phyloP scores from a whole-genome alignment of 352 stramenopile species.

The Globisporangium alternatum region DNA sequence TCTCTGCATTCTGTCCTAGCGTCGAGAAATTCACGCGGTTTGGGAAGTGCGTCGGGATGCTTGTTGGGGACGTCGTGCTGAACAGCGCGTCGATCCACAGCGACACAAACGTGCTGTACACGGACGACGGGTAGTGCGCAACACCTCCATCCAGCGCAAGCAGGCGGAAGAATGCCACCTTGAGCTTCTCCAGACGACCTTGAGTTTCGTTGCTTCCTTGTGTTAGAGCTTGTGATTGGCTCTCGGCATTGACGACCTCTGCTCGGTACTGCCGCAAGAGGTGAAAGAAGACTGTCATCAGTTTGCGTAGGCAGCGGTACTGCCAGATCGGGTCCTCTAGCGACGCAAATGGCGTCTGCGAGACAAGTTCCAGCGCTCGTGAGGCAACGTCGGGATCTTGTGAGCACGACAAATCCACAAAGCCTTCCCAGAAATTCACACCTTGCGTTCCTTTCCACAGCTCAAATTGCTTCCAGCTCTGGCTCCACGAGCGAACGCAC shows the following conservation, averaged over 20 bases:
- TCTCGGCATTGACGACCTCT: conserved; percentile 27
- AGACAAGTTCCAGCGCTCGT: conserved; percentile 48
- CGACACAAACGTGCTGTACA: conserved; percentile 62
- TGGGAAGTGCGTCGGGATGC: conserved; percentile 73
- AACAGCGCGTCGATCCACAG: conserved; percentile 70
- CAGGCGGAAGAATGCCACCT: conserved; percentile 48
- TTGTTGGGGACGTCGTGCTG: conserved; percentile 55
- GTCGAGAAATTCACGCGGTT: conserved; percentile 28
- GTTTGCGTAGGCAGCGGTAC: conserved; percentile 63
- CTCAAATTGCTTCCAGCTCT: conserved; percentile 35
- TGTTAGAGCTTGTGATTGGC: background rate
- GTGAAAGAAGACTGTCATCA: conserved; percentile 56
- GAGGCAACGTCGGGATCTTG: conserved; percentile 35
- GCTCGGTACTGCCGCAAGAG: conserved; percentile 46
- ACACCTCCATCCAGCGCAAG: conserved; percentile 55
- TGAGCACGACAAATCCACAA: conserved; percentile 53
- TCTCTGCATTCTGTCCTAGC: conserved; percentile 16
- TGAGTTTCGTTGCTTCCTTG: conserved; percentile 2
- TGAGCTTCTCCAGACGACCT: conserved; percentile 40
- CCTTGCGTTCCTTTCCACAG: conserved; percentile 50
- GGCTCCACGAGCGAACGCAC: conserved; percentile 27
- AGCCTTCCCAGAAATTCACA: conserved; percentile 56
- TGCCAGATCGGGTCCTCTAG: conserved; percentile 76
- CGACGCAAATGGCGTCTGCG: conserved; percentile 51
- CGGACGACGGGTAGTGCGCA: conserved; percentile 61